Evolutionary conservation across 164 flowering plant species (phyloP), one percentile per base, ranked within the genome.

Genomic region (Liquidambar formosana): DNA sequence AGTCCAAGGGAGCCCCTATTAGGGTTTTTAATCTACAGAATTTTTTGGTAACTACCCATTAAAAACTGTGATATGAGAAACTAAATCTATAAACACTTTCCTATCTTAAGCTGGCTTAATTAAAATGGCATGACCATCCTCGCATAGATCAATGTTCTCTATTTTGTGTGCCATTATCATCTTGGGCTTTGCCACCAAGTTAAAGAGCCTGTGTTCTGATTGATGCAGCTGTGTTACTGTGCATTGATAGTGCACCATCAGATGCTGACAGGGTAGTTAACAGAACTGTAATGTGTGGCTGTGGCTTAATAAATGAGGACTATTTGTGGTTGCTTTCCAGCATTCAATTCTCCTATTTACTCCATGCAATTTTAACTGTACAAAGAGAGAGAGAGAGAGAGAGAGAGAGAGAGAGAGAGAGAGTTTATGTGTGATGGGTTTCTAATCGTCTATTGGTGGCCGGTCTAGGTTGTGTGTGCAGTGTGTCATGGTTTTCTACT

Each of bases 241-340:
- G 27, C 48, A 71, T 65, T 58, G 38, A 65, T 65, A 23, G 18
- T 57, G n/a, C 49, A 47, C 18, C 51, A 27, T 13, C 62, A 59
- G 45, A 75, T 54, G 57, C 67, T 57, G 78, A 63, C 68, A 72
- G 64, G 16, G 14, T 52, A 46, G 64, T 63, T 27, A 28, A 25
- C 14, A 26, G 14, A 64, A 38, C 25, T 27, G 65, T 61, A 64
- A 18, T 54, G 22, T 43, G 25, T 21, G 25, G 26, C 43, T 1
- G 53, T 21, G 53, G 0, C 54, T 28, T 27, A 68, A 66, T 79
- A 67, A 79, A 71, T 68, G 70, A 38, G 23, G 57, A 23, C 64
- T 66, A 79, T 51, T 74, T 75, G 33, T 63, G 33, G 81, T 75
- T 78, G 82, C 75, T 75, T 56, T 75, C 77, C 59, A 61, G 66